Evolutionary conservation across 371 early-diverging fungal species (phyloP).

Genomic region (Mortierella sp.): DNA sequence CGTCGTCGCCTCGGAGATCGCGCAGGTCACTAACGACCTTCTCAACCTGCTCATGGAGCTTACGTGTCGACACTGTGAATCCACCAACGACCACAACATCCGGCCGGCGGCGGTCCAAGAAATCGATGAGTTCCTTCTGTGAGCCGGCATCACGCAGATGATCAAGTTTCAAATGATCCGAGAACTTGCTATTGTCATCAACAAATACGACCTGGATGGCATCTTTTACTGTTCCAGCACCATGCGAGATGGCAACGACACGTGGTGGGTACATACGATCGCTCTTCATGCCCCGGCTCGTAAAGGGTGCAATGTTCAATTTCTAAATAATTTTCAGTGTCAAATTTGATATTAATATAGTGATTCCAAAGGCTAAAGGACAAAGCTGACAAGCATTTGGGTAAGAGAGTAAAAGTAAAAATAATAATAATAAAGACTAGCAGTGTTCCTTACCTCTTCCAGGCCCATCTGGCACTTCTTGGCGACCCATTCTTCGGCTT

Average conservation of each 20-base stretch:
- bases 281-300: constrained; percentile 58
- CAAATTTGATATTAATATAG: not conserved
- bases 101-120: constrained; percentile 71
- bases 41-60: constrained; percentile 75
- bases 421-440: not conserved
- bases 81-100: constrained; percentile 90
- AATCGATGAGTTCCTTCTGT: constrained; percentile 64
- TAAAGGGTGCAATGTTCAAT: constrained; percentile 77
- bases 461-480: constrained; percentile 70
- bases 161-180: constrained; percentile 71
- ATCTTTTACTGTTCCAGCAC: constrained; percentile 77
- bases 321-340: constrained; percentile 54
- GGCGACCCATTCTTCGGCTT: constrained; percentile 80
- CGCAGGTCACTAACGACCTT: constrained; percentile 66
- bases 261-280: constrained; percentile 70
- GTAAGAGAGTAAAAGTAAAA: not conserved
- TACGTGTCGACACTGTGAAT: constrained; percentile 76
- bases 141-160: constrained; percentile 68
- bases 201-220: constrained; percentile 80
- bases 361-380: not conserved
- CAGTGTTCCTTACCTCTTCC: constrained; percentile 64
- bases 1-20: constrained; percentile 51
- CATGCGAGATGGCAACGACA: constrained; percentile 87
- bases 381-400: constrained; percentile 2
- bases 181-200: constrained; percentile 80